These are phyloP conservation scores for Phytophthora sp. DNA, from an alignment of 352 stramenopile genomes.

Conservation along the genomic window DNA sequence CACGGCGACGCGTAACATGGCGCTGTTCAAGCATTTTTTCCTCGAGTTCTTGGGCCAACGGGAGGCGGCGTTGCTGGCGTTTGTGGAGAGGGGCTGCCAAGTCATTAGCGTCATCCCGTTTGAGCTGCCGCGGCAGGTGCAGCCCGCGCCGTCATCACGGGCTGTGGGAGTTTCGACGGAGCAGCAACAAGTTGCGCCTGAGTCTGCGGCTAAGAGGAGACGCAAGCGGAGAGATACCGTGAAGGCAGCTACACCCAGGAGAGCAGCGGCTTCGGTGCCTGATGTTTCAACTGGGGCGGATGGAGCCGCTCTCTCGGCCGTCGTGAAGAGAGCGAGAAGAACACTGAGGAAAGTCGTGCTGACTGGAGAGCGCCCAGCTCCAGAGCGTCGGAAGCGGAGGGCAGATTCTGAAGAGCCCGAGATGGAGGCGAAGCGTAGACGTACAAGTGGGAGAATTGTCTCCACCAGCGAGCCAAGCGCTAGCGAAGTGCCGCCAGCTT, in stretches of 20 bases:
- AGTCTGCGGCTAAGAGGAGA: neutral
- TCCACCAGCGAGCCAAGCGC: neutral
- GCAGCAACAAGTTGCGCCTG: neutral
- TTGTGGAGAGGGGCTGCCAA: constrained; percentile 32
- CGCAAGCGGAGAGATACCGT: neutral
- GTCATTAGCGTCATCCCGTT: constrained; percentile 53
- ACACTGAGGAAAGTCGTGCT: neutral
- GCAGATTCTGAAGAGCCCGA: neutral
- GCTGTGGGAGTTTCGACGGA: neutral
- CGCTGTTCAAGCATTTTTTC: constrained; percentile 48
- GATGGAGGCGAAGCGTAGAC: neutral
- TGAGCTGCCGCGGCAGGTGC: constrained; percentile 17
- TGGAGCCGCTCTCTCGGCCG: neutral
- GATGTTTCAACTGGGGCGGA: neutral
- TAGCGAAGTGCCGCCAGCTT: neutral
- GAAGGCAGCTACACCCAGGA: too few relatives aligned
- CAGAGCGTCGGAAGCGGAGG: too few relatives aligned
- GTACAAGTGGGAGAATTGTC: neutral
- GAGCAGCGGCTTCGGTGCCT: neutral
- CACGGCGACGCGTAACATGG: constrained; percentile 49
- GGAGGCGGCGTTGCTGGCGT: constrained; percentile 33
- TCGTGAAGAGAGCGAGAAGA: neutral
- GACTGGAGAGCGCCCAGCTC: too few relatives aligned
- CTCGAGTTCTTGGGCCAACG: constrained; percentile 36
- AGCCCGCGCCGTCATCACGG: neutral